Evolutionary conservation across 305 asterid genomes (phyloP).

Genomic region (Fraxinus sp.): DNA sequence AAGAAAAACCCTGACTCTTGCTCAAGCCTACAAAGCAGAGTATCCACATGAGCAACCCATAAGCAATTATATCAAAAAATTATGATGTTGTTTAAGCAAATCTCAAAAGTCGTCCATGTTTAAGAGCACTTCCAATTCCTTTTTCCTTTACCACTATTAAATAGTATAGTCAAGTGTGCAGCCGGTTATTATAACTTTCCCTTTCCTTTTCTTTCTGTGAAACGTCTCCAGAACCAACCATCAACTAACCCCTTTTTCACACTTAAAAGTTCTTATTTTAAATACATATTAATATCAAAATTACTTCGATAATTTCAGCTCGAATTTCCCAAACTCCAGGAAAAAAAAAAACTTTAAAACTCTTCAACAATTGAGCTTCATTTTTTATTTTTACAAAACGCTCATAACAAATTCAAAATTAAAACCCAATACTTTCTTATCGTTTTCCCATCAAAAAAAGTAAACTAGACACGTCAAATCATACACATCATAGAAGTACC

Average conservation of each 20-base stretch:
- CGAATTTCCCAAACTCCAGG: not conserved
- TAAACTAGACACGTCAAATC: slow-evolving; percentile 17
- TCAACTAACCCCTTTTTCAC: slow-evolving; percentile 8
- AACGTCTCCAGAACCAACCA: not conserved
- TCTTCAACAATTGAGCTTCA: slow-evolving; percentile 8
- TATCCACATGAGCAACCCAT: not conserved
- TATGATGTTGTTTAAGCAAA: not conserved
- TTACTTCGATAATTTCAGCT: slow-evolving; percentile 10
- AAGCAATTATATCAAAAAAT: slow-evolving; percentile 1
- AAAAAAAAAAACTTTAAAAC: slow-evolving; percentile 7
- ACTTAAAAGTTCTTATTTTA: not conserved
- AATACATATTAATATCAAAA: slow-evolving; percentile 2
- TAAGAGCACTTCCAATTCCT: not conserved
- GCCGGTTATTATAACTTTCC: not conserved
- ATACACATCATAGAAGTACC: slow-evolving; percentile 13
- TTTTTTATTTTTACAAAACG: not conserved
- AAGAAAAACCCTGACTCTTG: slow-evolving; percentile 84
- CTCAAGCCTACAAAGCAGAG: slow-evolving; percentile 55
- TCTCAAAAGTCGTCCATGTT: not conserved
- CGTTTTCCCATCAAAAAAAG: slow-evolving; percentile 12
- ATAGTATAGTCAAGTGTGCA: not conserved
- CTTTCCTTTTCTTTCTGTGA: not conserved
- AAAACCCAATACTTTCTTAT: slow-evolving; percentile 26
- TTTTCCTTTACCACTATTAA: not conserved
- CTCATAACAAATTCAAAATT: not conserved